phyloP scores from a whole-genome alignment of 2,329 filamentous ascomycete genomes.

The Aspergillus japonicus region DNA sequence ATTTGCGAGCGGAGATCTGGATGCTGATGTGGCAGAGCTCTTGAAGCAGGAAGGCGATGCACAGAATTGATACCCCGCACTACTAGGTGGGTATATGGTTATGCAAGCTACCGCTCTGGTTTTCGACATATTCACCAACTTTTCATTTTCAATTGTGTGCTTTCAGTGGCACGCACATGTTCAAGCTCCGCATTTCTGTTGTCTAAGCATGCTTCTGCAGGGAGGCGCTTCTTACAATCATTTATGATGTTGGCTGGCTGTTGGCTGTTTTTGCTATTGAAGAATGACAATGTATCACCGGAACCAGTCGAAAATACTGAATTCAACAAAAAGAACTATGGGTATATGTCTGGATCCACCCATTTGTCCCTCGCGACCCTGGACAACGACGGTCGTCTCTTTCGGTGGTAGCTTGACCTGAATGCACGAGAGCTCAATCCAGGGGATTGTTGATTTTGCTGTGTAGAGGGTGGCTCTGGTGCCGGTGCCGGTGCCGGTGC shows the following conservation, averaged over 20 bases:
- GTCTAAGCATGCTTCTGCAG: neutral
- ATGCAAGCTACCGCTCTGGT: neutral
- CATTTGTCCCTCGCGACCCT: slow-evolving; percentile 30
- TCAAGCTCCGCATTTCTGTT: neutral
- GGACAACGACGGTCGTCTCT: slow-evolving; percentile 23
- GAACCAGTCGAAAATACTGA: neutral
- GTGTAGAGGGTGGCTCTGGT: slow-evolving; percentile 11
- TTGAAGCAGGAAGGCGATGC: slow-evolving; percentile 47
- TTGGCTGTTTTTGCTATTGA: neutral
- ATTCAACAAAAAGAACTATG: slow-evolving; percentile 20
- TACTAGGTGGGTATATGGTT: neutral
- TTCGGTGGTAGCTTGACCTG: slow-evolving; percentile 22
- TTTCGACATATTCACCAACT: neutral
- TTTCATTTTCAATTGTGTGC: too few species aligned
- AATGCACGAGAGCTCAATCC: slow-evolving; percentile 20
- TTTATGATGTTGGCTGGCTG: slow-evolving; percentile 1
- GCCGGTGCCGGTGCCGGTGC: slow-evolving; percentile 19
- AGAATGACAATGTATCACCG: neutral
- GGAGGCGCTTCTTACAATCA: neutral
- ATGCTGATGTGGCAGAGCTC: slow-evolving; percentile 61
- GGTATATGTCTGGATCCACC: slow-evolving; percentile 37
- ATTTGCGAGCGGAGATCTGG: slow-evolving; percentile 56
- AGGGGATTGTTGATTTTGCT: slow-evolving; percentile 23
- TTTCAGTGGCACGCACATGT: neutral
- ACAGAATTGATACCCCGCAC: slow-evolving; percentile 10